Conservation (phyloP, 306 rosid species). For the Quercus variabilis region DNA sequence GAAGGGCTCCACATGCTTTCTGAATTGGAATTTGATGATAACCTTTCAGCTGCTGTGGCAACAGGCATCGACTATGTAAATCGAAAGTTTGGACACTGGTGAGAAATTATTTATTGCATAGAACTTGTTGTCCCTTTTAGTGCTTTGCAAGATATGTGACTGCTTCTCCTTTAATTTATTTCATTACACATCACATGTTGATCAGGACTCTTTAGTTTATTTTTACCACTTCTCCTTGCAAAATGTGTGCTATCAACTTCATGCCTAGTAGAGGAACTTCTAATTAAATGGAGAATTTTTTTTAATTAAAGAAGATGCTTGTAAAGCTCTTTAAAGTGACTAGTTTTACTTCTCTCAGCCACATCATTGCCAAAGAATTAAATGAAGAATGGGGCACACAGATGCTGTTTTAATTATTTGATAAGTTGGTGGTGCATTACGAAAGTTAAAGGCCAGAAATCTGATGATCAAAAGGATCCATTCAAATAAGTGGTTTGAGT, state of each 20-base stretch:
- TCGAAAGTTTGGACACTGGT: conserved; percentile 74
- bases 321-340: background rate
- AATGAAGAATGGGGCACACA: background rate
- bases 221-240: background rate
- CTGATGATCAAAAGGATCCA: background rate
- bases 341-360: background rate
- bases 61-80: conserved; percentile 39
- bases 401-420: background rate
- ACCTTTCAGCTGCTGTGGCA: conserved; percentile 30
- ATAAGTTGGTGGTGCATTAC: background rate
- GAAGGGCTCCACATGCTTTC: conserved; percentile 36
- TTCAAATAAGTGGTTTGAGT: background rate
- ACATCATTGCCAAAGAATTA: background rate
- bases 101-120: conserved; percentile 11
- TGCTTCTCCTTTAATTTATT: too few species aligned
- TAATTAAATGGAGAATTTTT: background rate
- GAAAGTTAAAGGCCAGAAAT: background rate
- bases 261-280: background rate
- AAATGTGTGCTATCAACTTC: background rate
- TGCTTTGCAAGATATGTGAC: background rate
- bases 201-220: background rate
- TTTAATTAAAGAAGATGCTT: background rate
- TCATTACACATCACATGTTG: background rate
- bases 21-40: conserved; percentile 41
- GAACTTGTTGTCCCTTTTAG: background rate